These are phyloP conservation scores for Scleroderma bovista DNA, from an alignment of 768 basidiomycete species.

Conservation along the genomic window DNA sequence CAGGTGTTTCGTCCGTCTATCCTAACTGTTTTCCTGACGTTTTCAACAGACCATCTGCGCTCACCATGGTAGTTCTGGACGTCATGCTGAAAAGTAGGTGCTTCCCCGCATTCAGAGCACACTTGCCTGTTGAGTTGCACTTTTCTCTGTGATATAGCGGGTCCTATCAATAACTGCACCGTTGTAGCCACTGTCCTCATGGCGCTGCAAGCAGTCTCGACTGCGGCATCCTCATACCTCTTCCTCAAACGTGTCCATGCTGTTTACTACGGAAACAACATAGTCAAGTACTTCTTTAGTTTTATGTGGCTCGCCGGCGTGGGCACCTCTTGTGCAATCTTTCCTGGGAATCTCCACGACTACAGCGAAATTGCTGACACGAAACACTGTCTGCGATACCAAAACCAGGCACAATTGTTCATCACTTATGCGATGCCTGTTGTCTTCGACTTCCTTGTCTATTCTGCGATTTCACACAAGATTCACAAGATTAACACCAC, in stretches of 20 bases:
- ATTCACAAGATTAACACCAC: too few species aligned
- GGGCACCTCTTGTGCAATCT: slow-evolving; percentile 15
- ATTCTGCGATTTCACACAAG: slow-evolving; percentile 25
- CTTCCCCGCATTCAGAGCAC: neutral
- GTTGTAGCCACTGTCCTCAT: neutral
- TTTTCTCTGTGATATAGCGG: neutral
- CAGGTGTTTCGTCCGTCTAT: neutral
- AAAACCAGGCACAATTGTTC: slow-evolving; percentile 12
- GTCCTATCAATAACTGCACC: neutral
- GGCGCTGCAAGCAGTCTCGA: neutral
- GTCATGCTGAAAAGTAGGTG: neutral
- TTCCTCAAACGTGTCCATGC: slow-evolving; percentile 28
- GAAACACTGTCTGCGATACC: slow-evolving; percentile 16
- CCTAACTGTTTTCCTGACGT: neutral
- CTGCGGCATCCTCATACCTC: slow-evolving; percentile 18
- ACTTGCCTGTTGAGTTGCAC: neutral
- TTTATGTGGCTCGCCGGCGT: slow-evolving; percentile 23
- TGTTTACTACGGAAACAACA: slow-evolving; percentile 16
- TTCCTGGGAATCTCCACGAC: slow-evolving; percentile 14
- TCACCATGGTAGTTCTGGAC: neutral
- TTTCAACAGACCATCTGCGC: neutral
- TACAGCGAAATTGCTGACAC: slow-evolving; percentile 21
- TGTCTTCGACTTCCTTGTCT: slow-evolving; percentile 25
- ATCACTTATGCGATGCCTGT: slow-evolving; percentile 15
- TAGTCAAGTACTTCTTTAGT: slow-evolving; percentile 15